These are phyloP conservation scores for Rhizoctonia solani DNA, from an alignment of 1,284 basidiomycete genomes.

Conservation along the genomic window DNA sequence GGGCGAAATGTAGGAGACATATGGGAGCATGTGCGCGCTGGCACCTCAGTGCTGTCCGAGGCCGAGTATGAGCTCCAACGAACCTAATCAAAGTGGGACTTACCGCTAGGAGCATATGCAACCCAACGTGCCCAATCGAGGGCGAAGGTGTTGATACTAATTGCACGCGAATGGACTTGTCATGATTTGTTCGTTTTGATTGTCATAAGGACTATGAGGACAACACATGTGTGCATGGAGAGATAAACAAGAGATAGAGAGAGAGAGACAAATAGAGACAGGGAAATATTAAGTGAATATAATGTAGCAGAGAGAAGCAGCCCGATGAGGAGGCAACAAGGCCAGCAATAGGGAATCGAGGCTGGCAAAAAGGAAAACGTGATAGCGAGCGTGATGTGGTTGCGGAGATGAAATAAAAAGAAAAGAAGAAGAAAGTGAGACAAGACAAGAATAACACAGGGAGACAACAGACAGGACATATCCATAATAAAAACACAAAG, in stretches of 20 bases:
- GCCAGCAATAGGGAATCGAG: conserved; percentile 27
- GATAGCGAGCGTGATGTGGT: conserved; percentile 33
- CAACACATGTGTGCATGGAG: conserved; percentile 2
- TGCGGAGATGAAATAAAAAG: conserved; percentile 17
- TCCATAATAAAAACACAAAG: conserved; percentile 26
- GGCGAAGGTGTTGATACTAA: not conserved
- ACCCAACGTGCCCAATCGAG: conserved; percentile 23
- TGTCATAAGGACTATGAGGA: conserved; percentile 20
- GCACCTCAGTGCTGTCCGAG: too few relatives aligned
- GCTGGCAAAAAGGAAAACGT: conserved; percentile 24
- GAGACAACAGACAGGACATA: too few relatives aligned
- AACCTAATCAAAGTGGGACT: conserved; percentile 14
- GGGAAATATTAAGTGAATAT: conserved; percentile 10
- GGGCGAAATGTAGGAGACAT: too few relatives aligned
- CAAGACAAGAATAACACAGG: too few relatives aligned
- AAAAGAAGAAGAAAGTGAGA: conserved; percentile 2
- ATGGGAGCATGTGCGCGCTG: not conserved
- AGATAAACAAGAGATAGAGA: conserved; percentile 11
- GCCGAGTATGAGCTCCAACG: not conserved
- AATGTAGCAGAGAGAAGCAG: conserved; percentile 15
- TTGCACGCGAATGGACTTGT: conserved; percentile 3
- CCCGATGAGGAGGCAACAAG: conserved; percentile 1
- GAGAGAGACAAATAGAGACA: conserved; percentile 1
- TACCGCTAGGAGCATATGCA: conserved; percentile 29
- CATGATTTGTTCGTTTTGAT: conserved; percentile 29